Base-by-base conservation (phyloP, 805 yeast genomes). In the Yarrowia sp. region DNA sequence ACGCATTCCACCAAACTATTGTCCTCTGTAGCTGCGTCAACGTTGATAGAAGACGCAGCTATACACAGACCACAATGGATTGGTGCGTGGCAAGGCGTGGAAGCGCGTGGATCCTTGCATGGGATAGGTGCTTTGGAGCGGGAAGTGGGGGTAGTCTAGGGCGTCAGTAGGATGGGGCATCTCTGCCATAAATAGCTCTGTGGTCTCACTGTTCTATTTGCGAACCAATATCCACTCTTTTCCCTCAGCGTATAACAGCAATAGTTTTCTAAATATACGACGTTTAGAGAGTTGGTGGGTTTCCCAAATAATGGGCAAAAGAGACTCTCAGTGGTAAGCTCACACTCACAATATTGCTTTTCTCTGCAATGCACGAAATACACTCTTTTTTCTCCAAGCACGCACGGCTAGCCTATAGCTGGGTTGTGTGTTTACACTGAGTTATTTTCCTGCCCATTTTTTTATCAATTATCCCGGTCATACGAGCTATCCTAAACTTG, bases 351-450 rank as follows among this genome's bases (percentile, higher is more conserved):
- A 26, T 26, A 26, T 26, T 26, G 32, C 32, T 26, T 48, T 26
- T n/a, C 19, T 19, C 26, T 48, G 52, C 52, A 48, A 48, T 48
- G 49, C 49, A 45, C n/a, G 1, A 42, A 45, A 45, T 11, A 45
- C 49, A 8, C 26, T 45, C 49, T 45, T 26, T 26, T 26, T 26
- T 26, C 32, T 26, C 3, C 32, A 26, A 26, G 32, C 32, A 26
- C 32, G 52, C 52, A 48, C 52, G 52, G 36, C 52, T 22, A 48
- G 9, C 48, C 48, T 43, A 43, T 19, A 19, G 19, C 19, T 19
- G 19, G 19, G 15, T 14, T 5, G 19, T n/a, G 10, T 16, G 26
- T 16, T 10, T 45, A 45, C 32, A 26, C 32, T 45, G 49, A 45
- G 26, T 16, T 43, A 8, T 16, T n/a, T 43, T 14, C 16, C 8